Percentiles rank a stretch among this genome's conserved stretches.
Conservation (phyloP, 495 filamentous ascomycete genomes). For the Thozetella sp. region DNA sequence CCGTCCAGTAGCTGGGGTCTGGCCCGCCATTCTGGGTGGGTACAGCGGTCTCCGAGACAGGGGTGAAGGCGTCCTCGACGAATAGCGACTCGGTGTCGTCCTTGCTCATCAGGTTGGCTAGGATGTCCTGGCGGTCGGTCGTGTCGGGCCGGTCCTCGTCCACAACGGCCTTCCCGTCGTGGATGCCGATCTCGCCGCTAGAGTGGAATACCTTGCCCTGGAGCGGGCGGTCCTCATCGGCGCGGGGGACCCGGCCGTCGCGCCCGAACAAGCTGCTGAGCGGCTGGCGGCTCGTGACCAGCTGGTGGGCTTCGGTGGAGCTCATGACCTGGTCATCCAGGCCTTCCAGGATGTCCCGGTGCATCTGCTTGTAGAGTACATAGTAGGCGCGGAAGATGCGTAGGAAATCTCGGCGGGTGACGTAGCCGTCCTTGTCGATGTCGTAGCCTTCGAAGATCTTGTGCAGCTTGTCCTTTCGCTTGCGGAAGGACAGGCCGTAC, state of each 20-base stretch:
- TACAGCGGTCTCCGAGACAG: conserved; percentile 6
- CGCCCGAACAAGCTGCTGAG: conserved; percentile 72
- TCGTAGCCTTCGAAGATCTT: conserved; percentile 90
- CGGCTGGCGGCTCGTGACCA: conserved; percentile 75
- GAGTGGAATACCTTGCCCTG: conserved; percentile 64
- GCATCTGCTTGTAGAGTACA: conserved; percentile 80
- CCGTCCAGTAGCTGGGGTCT: conserved; percentile 35
- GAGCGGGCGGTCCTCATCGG: conserved; percentile 56
- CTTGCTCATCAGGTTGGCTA: conserved; percentile 36
- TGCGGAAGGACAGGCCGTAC: conserved; percentile 78
- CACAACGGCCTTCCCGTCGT: conserved; percentile 45
- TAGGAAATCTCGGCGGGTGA: conserved; percentile 86
- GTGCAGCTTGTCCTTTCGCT: conserved; percentile 71
- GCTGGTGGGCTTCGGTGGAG: conserved; percentile 68
- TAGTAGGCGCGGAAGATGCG: conserved; percentile 92
- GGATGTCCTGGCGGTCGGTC: conserved; percentile 37
- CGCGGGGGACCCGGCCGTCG: conserved; percentile 61
- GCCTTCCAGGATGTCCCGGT: conserved; percentile 78
- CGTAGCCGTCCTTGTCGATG: conserved; percentile 84
- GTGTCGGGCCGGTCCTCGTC: conserved; percentile 42
- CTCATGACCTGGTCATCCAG: conserved; percentile 81
- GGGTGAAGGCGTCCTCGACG: conserved; percentile 15
- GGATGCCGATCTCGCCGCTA: conserved; percentile 64
- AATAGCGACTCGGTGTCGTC: conserved; percentile 34
- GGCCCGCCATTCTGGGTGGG: conserved; percentile 1